Evolutionary conservation across 768 basidiomycete genomes (phyloP), one percentile per base, ranked within the genome.

Genomic region (Xerocomellus chrysenteron): DNA sequence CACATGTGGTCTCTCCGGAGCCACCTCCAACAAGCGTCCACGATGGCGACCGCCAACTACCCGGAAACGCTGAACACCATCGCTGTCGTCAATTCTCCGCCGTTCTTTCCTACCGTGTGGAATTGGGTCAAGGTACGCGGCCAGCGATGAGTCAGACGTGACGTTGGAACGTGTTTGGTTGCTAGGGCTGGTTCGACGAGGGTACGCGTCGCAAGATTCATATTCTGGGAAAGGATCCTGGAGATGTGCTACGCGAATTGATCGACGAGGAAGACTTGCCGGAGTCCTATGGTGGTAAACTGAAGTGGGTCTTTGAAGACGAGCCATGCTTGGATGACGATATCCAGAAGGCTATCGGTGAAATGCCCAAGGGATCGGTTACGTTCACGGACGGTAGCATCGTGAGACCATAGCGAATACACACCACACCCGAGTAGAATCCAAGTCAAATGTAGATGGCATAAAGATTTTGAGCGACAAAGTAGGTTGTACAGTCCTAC

Each of bases 61-160:
- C 90, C 91, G 2, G 91, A 93, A 70, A 90, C 89, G 0, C 74
- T 92, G 41, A 75, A 80, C 62, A 78, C 80, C 36, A 82, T 87
- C 62, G 85, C 78, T 12, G 72, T 94, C 52, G 84, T 94, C 52
- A 92, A 93, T 60, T 85, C 90, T 0, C 92, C 92, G 0, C 76
- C 83, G 0, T 94, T 92, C 76, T 94, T 94, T 70, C 82, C 87
- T 3, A 89, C 86, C 2, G 76, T 93, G 11, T 94, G 91, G 91
- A 80, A 79, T 33, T 93, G 91, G 91, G 78, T 93, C 67, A 90
- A 89, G 77, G 87, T 84, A 55, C 40, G 73, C 56, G 19, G 2
- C 1, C 13, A 8, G 11, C 10, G 13, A 36, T 19, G 7, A 13
- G 12, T 12, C 4, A 21, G 32, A 21, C 33, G 11, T 39, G 32